phyloP scores from a whole-genome alignment of 768 basidiomycete species.

The Chlorophyllum brunneum region DNA sequence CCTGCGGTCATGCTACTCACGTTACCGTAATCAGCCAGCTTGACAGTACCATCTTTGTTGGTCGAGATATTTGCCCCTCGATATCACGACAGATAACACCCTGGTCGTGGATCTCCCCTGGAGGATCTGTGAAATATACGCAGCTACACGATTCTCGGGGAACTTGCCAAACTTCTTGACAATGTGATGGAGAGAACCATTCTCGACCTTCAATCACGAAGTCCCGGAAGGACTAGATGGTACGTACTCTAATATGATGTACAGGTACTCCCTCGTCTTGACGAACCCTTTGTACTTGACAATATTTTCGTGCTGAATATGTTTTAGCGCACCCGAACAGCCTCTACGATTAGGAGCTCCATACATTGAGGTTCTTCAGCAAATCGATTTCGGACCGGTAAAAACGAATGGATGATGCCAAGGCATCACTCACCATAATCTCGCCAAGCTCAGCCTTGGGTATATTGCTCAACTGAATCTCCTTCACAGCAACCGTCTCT shows the following conservation, averaged over 20 bases:
- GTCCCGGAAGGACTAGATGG: background rate
- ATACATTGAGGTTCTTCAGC: slow-evolving; percentile 92
- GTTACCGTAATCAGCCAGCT: slow-evolving; percentile 98
- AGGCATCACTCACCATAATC: slow-evolving; percentile 83
- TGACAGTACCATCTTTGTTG: slow-evolving; percentile 97
- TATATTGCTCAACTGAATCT: slow-evolving; percentile 92
- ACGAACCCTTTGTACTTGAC: slow-evolving; percentile 99
- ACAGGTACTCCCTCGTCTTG: slow-evolving; percentile 89
- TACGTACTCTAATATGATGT: slow-evolving; percentile 91
- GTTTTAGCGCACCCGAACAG: background rate
- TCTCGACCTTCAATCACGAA: slow-evolving; percentile 47
- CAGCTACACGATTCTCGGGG: slow-evolving; percentile 92
- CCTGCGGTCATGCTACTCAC: slow-evolving; percentile 69
- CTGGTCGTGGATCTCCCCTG: slow-evolving; percentile 97
- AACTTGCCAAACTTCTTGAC: slow-evolving; percentile 98
- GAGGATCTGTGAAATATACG: slow-evolving; percentile 95
- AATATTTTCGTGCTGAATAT: slow-evolving; percentile 84
- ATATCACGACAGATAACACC: slow-evolving; percentile 99
- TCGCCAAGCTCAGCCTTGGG: slow-evolving; percentile 91
- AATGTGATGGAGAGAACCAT: slow-evolving; percentile 93
- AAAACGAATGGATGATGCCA: slow-evolving; percentile 17
- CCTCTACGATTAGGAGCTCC: slow-evolving; percentile 21
- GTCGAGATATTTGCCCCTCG: slow-evolving; percentile 99
- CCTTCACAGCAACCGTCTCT: slow-evolving; percentile 98
- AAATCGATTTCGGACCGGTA: slow-evolving; percentile 91